Base-by-base conservation (phyloP, 2,329 filamentous ascomycete species). In the Penicillium polonicum region DNA sequence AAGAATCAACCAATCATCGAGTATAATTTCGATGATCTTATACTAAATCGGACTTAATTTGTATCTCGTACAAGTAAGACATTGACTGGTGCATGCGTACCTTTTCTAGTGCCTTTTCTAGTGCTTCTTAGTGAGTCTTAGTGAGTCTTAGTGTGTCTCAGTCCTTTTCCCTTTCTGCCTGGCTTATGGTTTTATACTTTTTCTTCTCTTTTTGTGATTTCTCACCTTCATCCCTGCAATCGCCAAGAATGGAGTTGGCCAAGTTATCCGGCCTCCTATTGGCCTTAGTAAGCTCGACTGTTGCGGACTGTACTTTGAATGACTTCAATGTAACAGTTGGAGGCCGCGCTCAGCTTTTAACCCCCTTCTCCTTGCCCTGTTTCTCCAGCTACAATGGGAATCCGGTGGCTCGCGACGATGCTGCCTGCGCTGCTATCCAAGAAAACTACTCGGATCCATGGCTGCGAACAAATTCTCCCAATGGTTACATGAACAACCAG, bases 401-500 rank as follows among this genome's bases (percentile, higher is more conserved):
- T n/a, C 31, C 45, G 15, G 45, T 48, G 5, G 15, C 31, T n/a
- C 45, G 21, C 21, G 21, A 48, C 31, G 8, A 48, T 48, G 9
- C 45, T 7, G 45, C 31, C 19, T 48, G 45, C 15, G 15, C 45
- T 36, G 3, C 9, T 5, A 48, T 48, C 21, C 45, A 48, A 21
- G 31, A 3, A 5, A 48, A 48, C 2, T 36, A 65, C 44, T 43
- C 38, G 48, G 52, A 62, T 35, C 62, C 62, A 5, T 62, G 55
- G 44, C 19, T 59, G 25, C 61, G 62, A 29, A 51, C 57, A 29
- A 60, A 60, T 31, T 46, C 55, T 8, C 57, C 61, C 27, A 64
- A 60, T 62, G 62, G 62, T 12, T 65, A 65, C 55, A 65, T 65
- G 62, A 65, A 65, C 50, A 64, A 62, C 19, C 62, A 65, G 48